phyloP scores from a whole-genome alignment of 345 rosid species.

The Arabidopsis suecica region DNA sequence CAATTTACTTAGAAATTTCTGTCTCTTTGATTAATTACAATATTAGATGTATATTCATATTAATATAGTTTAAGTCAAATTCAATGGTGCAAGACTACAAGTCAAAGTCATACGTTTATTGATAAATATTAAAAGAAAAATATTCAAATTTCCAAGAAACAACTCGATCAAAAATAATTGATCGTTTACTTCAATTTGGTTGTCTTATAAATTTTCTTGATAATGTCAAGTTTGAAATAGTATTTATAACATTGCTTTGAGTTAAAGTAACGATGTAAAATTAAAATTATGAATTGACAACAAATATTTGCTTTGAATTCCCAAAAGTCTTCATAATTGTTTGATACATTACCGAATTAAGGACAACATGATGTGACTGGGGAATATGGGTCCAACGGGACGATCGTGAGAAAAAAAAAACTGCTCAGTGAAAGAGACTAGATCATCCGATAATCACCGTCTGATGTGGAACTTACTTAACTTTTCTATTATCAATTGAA shows the following conservation, averaged over 20 bases:
- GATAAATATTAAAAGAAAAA: background rate
- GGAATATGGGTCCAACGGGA: conserved; percentile 34
- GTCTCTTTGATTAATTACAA: background rate
- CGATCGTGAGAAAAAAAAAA: conserved; percentile 10
- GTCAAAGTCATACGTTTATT: background rate
- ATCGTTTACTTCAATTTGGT: background rate
- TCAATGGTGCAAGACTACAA: background rate
- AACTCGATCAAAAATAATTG: background rate
- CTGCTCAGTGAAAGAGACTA: conserved; percentile 15
- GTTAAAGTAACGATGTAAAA: conserved; percentile 4
- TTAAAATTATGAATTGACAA: conserved; percentile 20
- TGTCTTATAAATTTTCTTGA: background rate
- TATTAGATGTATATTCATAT: background rate
- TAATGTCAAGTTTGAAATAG: background rate
- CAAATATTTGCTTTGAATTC: conserved; percentile 27
- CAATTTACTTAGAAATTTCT: background rate
- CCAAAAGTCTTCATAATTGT: conserved; percentile 14
- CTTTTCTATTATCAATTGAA: background rate
- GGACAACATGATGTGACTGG: conserved; percentile 40
- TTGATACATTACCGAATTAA: conserved; percentile 18
- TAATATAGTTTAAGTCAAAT: background rate
- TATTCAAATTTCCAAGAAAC: background rate
- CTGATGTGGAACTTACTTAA: background rate
- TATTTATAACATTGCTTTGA: background rate
- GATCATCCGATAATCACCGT: conserved; percentile 10